Evolutionary conservation across 176 grass and related monocot species (phyloP).

Genomic region (Panicum miliaceum): DNA sequence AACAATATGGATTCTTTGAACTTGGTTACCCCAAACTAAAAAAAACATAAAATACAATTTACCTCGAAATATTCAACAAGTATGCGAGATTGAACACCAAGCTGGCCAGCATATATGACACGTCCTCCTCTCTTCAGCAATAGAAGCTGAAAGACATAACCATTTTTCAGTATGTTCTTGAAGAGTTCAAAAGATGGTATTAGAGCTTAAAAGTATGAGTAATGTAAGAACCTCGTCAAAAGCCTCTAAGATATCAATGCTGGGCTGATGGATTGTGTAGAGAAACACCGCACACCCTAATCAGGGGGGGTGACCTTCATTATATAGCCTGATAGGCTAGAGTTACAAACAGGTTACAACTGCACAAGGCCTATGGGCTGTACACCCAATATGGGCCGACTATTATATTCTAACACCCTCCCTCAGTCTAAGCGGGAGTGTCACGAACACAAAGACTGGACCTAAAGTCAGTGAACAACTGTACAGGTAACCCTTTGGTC

Average conservation of each 20-base stretch:
- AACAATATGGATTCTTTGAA: neutral
- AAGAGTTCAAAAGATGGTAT: neutral
- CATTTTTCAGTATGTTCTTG: conserved; percentile 18
- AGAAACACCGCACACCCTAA: too few species aligned
- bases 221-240: conserved; percentile 75
- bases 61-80: conserved; percentile 92
- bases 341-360: too few species aligned
- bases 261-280: conserved; percentile 98
- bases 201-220: neutral
- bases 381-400: too few species aligned
- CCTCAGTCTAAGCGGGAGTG: too few species aligned
- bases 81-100: conserved; percentile 71
- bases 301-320: too few species aligned
- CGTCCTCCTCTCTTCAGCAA: conserved; percentile 84
- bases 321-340: too few species aligned
- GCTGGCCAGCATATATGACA: conserved; percentile 85
- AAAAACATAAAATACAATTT: neutral
- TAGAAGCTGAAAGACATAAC: conserved; percentile 65
- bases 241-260: conserved; percentile 96
- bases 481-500: too few species aligned
- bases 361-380: too few species aligned
- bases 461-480: too few species aligned
- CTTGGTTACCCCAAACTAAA: neutral
- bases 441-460: too few species aligned
- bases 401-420: too few species aligned